Percentiles rank a stretch among this genome's conserved stretches.
phyloP scores from a whole-genome alignment of 1,284 basidiomycete genomes.

The Volvariella volvacea region DNA sequence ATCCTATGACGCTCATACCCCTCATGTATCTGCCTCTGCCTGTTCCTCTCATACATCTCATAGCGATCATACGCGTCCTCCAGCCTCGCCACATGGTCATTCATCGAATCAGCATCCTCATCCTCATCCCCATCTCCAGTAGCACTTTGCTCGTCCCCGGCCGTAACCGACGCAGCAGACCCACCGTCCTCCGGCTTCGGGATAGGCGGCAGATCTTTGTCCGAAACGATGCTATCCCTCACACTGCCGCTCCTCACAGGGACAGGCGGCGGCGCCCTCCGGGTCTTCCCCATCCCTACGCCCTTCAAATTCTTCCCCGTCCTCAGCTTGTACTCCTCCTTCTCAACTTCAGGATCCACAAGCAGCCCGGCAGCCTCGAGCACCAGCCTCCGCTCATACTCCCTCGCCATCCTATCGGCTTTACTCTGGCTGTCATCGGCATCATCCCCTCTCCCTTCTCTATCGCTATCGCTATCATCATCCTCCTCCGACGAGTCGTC shows the following conservation, averaged over 20 bases:
- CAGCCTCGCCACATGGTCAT: constrained; percentile 37
- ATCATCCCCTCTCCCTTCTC: constrained; percentile 23
- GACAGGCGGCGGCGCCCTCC: constrained; percentile 9
- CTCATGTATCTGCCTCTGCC: background rate
- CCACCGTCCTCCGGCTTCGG: constrained; percentile 31
- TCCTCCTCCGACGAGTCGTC: constrained; percentile 2
- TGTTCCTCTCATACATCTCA: constrained; percentile 27
- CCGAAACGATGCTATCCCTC: constrained; percentile 5
- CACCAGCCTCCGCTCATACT: constrained; percentile 73
- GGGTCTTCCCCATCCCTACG: constrained; percentile 7
- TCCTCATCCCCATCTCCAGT: background rate
- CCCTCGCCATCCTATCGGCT: constrained; percentile 58
- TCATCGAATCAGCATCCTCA: constrained; percentile 7
- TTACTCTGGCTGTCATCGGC: constrained; percentile 28
- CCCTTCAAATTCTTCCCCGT: constrained; percentile 9
- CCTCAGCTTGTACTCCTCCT: constrained; percentile 16
- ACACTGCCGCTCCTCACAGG: constrained; percentile 6
- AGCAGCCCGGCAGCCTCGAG: constrained; percentile 85
- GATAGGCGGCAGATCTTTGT: constrained; percentile 53
- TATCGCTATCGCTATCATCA: constrained; percentile 15
- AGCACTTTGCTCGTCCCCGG: constrained; percentile 17
- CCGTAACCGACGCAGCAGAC: too few species aligned
- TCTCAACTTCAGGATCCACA: constrained; percentile 45
- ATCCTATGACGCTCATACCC: background rate
- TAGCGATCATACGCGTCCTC: constrained; percentile 92